These are phyloP conservation scores for Cadophora malorum DNA, from an alignment of 2,329 filamentous ascomycete species.

Conservation along the genomic window DNA sequence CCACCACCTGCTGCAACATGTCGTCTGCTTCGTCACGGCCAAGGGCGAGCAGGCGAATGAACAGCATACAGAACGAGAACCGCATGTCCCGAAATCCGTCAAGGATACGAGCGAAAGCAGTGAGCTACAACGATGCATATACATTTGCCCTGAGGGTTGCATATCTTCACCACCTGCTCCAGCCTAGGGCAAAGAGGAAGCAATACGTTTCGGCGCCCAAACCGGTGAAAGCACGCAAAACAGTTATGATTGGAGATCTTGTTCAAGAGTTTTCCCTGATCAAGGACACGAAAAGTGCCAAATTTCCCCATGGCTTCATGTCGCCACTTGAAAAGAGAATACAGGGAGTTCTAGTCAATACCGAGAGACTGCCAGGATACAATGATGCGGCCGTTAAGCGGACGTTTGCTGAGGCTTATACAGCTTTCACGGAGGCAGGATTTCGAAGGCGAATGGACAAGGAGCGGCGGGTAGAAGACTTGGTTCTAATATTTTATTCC, in stretches of 20 bases:
- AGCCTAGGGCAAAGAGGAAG: conserved; percentile 86
- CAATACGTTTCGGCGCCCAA: conserved; percentile 78
- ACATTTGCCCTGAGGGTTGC: conserved; percentile 89
- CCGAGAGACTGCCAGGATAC: conserved; percentile 85
- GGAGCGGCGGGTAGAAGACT: conserved; percentile 88
- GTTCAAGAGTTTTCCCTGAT: conserved; percentile 82
- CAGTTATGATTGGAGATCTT: conserved; percentile 80
- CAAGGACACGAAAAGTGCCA: conserved; percentile 71
- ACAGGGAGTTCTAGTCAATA: conserved; percentile 66
- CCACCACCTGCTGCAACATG: conserved; percentile 34
- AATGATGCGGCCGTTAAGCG: conserved; percentile 90
- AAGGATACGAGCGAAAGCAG: conserved; percentile 53
- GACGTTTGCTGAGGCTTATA: conserved; percentile 93
- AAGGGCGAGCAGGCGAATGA: conserved; percentile 42
- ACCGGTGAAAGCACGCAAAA: conserved; percentile 63
- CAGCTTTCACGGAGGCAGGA: conserved; percentile 84
- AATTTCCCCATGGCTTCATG: conserved; percentile 75
- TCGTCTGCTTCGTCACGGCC: conserved; percentile 42
- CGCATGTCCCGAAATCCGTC: conserved; percentile 49
- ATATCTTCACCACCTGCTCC: conserved; percentile 90
- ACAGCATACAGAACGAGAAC: conserved; percentile 40
- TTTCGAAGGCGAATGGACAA: conserved; percentile 94
- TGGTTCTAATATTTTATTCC: conserved; percentile 96
- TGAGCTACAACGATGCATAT: conserved; percentile 82
- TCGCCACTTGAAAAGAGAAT: conserved; percentile 61